phyloP scores from a whole-genome alignment of 768 basidiomycete species.

The Mycena capillaripes region DNA sequence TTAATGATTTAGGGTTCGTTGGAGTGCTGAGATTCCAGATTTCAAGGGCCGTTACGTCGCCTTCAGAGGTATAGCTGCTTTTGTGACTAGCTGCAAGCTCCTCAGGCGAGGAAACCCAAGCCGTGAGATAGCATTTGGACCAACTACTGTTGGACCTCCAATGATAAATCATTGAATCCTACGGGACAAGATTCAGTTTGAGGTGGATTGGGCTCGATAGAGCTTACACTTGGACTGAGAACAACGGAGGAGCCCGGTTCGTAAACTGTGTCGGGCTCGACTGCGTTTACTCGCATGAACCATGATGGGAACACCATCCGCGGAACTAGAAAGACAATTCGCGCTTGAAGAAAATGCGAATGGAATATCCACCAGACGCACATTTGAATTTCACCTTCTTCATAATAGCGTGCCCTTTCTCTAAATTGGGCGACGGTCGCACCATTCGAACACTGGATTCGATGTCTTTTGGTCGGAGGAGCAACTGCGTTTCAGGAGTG shows the following conservation, averaged over 20 bases:
- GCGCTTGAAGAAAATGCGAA: background rate
- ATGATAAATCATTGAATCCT: constrained; percentile 44
- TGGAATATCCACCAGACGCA: background rate
- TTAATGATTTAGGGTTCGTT: background rate
- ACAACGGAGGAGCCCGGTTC: constrained; percentile 28
- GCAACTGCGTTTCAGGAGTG: background rate
- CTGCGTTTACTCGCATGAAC: constrained; percentile 30
- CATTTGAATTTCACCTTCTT: constrained; percentile 22
- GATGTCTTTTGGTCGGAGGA: constrained; percentile 12
- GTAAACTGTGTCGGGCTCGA: constrained; percentile 19
- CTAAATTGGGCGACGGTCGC: constrained; percentile 26
- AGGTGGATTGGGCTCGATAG: background rate
- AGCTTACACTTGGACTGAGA: constrained; percentile 27
- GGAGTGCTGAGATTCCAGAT: constrained; percentile 39
- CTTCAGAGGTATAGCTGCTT: constrained; percentile 26
- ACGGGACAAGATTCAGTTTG: background rate
- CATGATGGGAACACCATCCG: constrained; percentile 32
- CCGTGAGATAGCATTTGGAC: constrained; percentile 36
- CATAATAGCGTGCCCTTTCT: constrained; percentile 28
- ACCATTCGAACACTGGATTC: constrained; percentile 14
- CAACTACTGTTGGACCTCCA: constrained; percentile 34
- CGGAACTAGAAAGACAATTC: constrained; percentile 6
- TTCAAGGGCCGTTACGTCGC: constrained; percentile 35
- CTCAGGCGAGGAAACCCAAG: constrained; percentile 29
- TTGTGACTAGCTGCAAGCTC: constrained; percentile 31